Evolutionary conservation across 139 green algal species (phyloP), one percentile per base, ranked within the genome.

Genomic region (Diplosphaera chodatii): DNA sequence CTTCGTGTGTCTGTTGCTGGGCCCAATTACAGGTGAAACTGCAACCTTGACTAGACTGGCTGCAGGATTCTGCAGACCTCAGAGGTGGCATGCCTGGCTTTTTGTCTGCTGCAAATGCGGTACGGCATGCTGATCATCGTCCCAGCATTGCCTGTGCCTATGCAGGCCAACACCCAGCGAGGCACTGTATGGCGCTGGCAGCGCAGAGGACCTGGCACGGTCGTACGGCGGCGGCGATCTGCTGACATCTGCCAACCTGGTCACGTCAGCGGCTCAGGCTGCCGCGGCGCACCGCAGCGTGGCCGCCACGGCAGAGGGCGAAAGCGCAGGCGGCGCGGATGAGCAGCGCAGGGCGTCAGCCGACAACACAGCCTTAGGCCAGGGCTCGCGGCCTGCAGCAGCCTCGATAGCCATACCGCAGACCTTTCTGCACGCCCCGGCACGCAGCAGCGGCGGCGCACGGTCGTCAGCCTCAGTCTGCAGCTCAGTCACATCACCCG

Each of bases 1-100:
- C 73, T 94, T 77, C 71, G 83, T 2, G 86, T 90, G 37, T 32
- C 69, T 27, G 73, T 85, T 29, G 70, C 37, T 3, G 64, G 62
- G 16, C 64, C 64, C 22, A 40, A 73, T 15, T 78, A 73, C 55
- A 59, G 48, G 48, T 59, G 37, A 48, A 10, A 48, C 37, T n/a
- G n/a, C n/a, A n/a, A n/a, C n/a, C n/a, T n/a, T n/a, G n/a, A n/a
- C n/a, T n/a, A n/a, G n/a, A n/a, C n/a, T n/a, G n/a, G n/a, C n/a
- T n/a, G n/a, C n/a, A n/a, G n/a, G n/a, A n/a, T n/a, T n/a, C n/a
- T n/a, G n/a, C n/a, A n/a, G n/a, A n/a, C n/a, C n/a, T n/a, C n/a
- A n/a, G n/a, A n/a, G n/a, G n/a, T n/a, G n/a, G n/a, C n/a, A n/a
- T n/a, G n/a, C n/a, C n/a, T n/a, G n/a, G n/a, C n/a, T n/a, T n/a